Percentiles rank a stretch among this genome's conserved stretches.
These are phyloP conservation scores for Neonectria hederae DNA, from an alignment of 2,329 filamentous ascomycete species.

Conservation along the genomic window DNA sequence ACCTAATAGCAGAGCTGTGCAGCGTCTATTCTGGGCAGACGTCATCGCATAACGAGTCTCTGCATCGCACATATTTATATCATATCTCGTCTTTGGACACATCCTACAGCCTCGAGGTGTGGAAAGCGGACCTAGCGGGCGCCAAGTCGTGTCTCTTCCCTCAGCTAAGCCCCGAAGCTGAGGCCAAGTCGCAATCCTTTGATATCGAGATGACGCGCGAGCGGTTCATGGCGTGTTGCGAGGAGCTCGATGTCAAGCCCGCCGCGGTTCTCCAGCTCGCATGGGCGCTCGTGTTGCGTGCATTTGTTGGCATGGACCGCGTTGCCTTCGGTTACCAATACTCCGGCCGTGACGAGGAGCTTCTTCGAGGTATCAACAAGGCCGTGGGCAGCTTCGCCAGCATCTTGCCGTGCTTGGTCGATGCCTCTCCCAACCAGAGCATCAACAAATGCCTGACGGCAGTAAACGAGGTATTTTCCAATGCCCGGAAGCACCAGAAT, in stretches of 20 bases:
- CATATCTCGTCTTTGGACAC: conserved; percentile 42
- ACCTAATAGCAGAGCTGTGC: conserved; percentile 58
- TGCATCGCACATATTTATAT: conserved; percentile 40
- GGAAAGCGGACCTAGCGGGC: conserved; percentile 53
- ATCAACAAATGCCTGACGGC: conserved; percentile 46
- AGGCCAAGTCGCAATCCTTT: conserved; percentile 50
- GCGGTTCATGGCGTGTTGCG: conserved; percentile 56
- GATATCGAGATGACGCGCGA: conserved; percentile 53
- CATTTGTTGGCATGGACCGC: conserved; percentile 61
- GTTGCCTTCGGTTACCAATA: conserved; percentile 65
- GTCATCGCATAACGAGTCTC: conserved; percentile 38
- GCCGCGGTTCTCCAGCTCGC: conserved; percentile 65
- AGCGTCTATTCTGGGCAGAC: conserved; percentile 53
- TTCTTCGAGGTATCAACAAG: conserved; percentile 52
- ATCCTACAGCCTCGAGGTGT: conserved; percentile 54
- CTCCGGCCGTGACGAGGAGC: conserved; percentile 54
- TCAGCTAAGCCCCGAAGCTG: conserved; percentile 44
- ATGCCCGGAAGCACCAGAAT: conserved; percentile 50
- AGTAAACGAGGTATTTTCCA: conserved; percentile 43
- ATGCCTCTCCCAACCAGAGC: conserved; percentile 46
- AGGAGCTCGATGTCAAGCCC: conserved; percentile 52
- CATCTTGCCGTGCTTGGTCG: conserved; percentile 47
- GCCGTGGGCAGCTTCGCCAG: conserved; percentile 60
- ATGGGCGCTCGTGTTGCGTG: conserved; percentile 66
- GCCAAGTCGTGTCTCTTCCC: conserved; percentile 59